phyloP scores from a whole-genome alignment of 805 yeast genomes.

The Candida ascalaphidarum region DNA sequence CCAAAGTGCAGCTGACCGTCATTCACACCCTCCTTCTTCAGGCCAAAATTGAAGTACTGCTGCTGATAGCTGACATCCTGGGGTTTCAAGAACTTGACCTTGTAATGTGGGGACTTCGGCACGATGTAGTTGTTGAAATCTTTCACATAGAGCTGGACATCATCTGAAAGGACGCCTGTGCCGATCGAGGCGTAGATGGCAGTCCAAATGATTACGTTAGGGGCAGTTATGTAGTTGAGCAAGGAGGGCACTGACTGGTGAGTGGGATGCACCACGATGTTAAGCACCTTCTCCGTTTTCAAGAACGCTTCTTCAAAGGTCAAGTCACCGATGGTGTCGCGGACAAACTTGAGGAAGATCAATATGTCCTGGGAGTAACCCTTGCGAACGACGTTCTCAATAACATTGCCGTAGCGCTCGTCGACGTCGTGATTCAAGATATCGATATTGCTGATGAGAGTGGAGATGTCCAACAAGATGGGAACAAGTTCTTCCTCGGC shows the following conservation, averaged over 20 bases:
- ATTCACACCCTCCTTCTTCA: constrained; percentile 6
- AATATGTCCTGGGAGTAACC: constrained; percentile 85
- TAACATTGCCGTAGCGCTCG: constrained; percentile 56
- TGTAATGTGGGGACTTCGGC: constrained; percentile 35
- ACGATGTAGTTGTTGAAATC: constrained; percentile 56
- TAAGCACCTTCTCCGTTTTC: constrained; percentile 69
- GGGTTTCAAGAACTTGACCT: constrained; percentile 33
- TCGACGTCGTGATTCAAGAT: constrained; percentile 44
- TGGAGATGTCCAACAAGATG: constrained; percentile 28
- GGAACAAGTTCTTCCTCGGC: constrained; percentile 57
- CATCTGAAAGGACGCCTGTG: constrained; percentile 53
- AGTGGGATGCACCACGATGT: constrained; percentile 79
- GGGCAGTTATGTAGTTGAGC: constrained; percentile 85
- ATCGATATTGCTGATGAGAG: constrained; percentile 35
- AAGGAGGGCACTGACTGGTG: constrained; percentile 62
- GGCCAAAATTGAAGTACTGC: constrained; percentile 24
- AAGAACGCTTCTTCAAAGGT: constrained; percentile 92
- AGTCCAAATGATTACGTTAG: constrained; percentile 78
- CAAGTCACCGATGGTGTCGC: constrained; percentile 65
- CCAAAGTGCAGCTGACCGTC: too few species aligned
- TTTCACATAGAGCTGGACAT: constrained; percentile 50
- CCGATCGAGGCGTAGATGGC: constrained; percentile 86
- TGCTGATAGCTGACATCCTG: constrained; percentile 39
- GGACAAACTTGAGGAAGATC: constrained; percentile 69
- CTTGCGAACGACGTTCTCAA: constrained; percentile 66